These are phyloP conservation scores for Blastocystis sp. DNA, from an alignment of 352 stramenopile genomes.

Conservation along the genomic window DNA sequence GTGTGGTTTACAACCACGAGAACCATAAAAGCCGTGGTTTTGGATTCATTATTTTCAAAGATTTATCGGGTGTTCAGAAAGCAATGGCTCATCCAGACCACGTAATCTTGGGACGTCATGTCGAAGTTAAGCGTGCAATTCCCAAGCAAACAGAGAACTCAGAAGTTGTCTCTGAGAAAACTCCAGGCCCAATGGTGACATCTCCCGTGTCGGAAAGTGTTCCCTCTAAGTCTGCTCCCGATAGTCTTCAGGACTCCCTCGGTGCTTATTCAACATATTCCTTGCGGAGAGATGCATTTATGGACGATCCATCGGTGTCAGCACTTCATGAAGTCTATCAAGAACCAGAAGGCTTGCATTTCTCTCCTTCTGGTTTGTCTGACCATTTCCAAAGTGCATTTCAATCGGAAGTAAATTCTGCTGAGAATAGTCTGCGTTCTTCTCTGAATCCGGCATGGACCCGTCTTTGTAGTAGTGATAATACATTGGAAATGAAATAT, in stretches of 20 bases:
- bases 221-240: background rate
- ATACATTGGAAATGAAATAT: no score
- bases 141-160: background rate
- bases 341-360: no score
- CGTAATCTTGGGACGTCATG: constrained; percentile 1
- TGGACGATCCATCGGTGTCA: no score
- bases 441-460: no score
- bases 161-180: no score
- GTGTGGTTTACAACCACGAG: constrained; percentile 34
- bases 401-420: no score
- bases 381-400: no score
- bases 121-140: constrained; percentile 36
- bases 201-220: background rate
- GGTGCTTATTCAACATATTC: background rate
- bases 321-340: no score
- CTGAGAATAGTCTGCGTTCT: no score
- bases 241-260: background rate
- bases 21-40: constrained; percentile 59
- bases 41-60: constrained; percentile 59
- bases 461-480: no score
- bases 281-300: background rate
- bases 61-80: constrained; percentile 10
- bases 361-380: no score
- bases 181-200: no score
- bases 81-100: background rate